phyloP scores from a whole-genome alignment of 495 filamentous ascomycete genomes.

The Trypethelium eluteriae region DNA sequence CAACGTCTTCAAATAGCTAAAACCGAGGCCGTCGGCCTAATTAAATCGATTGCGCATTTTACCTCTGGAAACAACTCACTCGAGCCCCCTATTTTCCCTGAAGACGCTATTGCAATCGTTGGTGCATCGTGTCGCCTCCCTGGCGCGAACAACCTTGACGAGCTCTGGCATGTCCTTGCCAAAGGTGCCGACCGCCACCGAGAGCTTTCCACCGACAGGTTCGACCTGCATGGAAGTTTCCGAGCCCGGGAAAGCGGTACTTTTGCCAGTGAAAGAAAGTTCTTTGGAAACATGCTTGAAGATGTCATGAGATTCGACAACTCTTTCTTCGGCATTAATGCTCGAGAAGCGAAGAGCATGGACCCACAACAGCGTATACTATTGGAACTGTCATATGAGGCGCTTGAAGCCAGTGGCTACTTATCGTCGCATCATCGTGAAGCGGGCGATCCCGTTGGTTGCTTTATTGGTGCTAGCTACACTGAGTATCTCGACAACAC shows the following conservation, averaged over 20 bases:
- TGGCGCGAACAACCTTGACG: constrained; percentile 30
- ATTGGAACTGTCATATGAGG: constrained; percentile 37
- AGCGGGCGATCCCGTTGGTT: constrained; percentile 26
- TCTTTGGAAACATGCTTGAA: not conserved
- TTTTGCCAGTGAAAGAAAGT: not conserved
- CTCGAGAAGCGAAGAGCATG: constrained; percentile 35
- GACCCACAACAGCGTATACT: constrained; percentile 37
- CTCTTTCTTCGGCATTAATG: constrained; percentile 39
- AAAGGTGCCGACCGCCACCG: constrained; percentile 22
- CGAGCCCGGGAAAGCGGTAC: not conserved
- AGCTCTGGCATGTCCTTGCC: constrained; percentile 40
- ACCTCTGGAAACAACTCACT: not conserved
- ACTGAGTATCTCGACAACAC: constrained; percentile 27
- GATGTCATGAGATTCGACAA: constrained; percentile 33
- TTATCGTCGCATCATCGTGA: not conserved
- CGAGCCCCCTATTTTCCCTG: not conserved
- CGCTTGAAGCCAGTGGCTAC: constrained; percentile 35
- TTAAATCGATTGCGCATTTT: not conserved
- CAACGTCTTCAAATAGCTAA: no score
- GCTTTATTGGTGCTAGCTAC: constrained; percentile 34
- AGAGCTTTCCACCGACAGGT: not conserved
- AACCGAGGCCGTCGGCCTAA: no score
- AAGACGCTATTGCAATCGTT: constrained; percentile 33
- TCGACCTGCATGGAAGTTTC: constrained; percentile 30
- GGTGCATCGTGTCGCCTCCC: constrained; percentile 40